Base-by-base conservation (phyloP, 129 eudicot genomes). In the Pseudognaphalium luteoalbum region DNA sequence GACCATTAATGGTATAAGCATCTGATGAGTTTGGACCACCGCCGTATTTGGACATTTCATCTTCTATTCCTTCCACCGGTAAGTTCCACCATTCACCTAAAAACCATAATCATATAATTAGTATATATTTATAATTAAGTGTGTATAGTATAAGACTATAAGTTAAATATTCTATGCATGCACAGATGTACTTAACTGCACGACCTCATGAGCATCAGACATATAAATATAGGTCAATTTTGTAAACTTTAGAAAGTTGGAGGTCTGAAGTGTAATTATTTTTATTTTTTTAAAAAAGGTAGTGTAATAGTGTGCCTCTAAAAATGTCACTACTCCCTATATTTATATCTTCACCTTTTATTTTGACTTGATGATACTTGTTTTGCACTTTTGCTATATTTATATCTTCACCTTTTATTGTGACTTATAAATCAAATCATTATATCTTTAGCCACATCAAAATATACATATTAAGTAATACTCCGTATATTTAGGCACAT, bases 31-130 rank as follows among this genome's bases (percentile, higher is more conserved):
- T 86, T 17, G 97, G 94, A 5, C 97, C 97, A 22, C 67, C 78
- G 0, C 97, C 97, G 73, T 79, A 81, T 60, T 79, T 66, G 68
- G 58, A 42, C 92, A 88, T 86, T 54, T 80, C 87, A 17, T 52
- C 73, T 80, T 88, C 94, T 6, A 88, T 79, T 12, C 81, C 87
- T 56, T 84, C 88, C 25, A 86, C 73, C 11, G 82, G 87, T 14
- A 51, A 78, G 68, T 88, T 86, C 88, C 88, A 91, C 97, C 97
- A 91, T 77, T 91, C 97, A 37, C 96, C 96, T 90, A 6, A 10
- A 2, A 80, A 73, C 28, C 8, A 22, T 56, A 56, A 28, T 22
- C 10, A 39, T 6, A 20, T 8, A 65, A 39, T 39, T 39, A 8
- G 47, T 39, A 39, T 39, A 39, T 39, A 8, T 39, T n/a, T n/a